A percentile compares a stretch with the other conserved stretches of the same genome.
Evolutionary conservation across 768 basidiomycete species (phyloP).

Genomic region (Kwoniella sp.): DNA sequence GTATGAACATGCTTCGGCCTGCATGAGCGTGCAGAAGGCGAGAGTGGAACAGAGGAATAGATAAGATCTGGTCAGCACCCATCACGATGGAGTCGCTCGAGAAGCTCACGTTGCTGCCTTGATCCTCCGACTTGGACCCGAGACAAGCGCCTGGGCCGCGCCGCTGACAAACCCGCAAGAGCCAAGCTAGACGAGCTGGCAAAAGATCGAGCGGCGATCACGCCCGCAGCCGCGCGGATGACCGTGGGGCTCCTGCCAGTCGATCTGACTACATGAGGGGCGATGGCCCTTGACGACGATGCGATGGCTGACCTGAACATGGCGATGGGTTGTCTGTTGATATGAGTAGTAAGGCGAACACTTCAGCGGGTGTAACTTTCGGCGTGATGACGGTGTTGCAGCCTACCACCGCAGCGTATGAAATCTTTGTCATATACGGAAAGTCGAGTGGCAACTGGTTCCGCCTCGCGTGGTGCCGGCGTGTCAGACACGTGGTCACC

Average conservation of each 20-base stretch:
- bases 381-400: no score
- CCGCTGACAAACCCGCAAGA: no score
- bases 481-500: background rate
- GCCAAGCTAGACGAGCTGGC: background rate
- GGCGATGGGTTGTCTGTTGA: background rate
- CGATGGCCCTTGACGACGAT: background rate
- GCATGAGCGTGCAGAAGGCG: background rate
- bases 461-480: background rate
- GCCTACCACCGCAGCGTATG: no score
- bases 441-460: background rate
- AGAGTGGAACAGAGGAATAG: background rate
- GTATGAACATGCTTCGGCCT: conserved; percentile 87
- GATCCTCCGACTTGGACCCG: no score
- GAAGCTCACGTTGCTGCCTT: conserved; percentile 15
- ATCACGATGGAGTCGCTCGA: background rate
- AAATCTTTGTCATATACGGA: conserved; percentile 1
- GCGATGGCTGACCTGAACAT: background rate
- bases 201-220: conserved; percentile 3
- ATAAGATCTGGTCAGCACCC: background rate
- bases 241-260: no score
- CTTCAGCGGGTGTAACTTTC: no score
- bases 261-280: no score
- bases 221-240: no score
- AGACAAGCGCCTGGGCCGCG: no score
- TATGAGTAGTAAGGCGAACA: no score